Conservation (phyloP, 2,329 filamentous ascomycete genomes). For the Aspergillus pseudonomiae region DNA sequence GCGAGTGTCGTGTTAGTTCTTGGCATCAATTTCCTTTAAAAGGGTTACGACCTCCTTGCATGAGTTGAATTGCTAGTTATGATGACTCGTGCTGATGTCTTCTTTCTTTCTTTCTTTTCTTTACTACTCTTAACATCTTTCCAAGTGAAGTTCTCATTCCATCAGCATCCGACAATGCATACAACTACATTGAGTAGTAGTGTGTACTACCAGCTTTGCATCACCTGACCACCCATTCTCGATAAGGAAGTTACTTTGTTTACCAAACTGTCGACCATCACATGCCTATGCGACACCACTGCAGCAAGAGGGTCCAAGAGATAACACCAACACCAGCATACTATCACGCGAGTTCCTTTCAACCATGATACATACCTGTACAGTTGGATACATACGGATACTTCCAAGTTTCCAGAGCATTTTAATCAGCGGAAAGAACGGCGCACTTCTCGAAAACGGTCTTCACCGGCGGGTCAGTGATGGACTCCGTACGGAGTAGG, state of each 20-base stretch:
- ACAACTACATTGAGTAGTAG: too few species aligned
- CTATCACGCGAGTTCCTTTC: conserved; percentile 4
- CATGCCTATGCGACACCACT: background rate
- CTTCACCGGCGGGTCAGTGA: background rate
- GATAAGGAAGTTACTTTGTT: background rate
- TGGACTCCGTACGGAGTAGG: conserved; percentile 1
- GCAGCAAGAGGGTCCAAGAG: background rate
- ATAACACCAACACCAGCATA: conserved; percentile 1
- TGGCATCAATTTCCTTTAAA: conserved; percentile 25
- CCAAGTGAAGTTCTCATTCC: too few species aligned
- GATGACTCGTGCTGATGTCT: background rate
- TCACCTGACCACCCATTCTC: background rate
- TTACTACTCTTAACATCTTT: background rate
- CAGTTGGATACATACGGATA: conserved; percentile 14
- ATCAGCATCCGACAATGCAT: background rate
- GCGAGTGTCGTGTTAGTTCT: conserved; percentile 31
- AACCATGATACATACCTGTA: conserved; percentile 8
- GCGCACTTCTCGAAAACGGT: background rate
- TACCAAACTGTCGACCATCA: background rate
- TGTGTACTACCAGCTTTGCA: too few species aligned
- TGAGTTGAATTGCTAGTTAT: background rate
- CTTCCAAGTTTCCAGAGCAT: background rate
- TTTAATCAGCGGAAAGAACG: background rate
- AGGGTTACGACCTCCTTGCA: conserved; percentile 11
- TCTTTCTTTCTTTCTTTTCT: background rate